Conservation (phyloP, 1,284 basidiomycete genomes). For the Heterobasidion irregulare region DNA sequence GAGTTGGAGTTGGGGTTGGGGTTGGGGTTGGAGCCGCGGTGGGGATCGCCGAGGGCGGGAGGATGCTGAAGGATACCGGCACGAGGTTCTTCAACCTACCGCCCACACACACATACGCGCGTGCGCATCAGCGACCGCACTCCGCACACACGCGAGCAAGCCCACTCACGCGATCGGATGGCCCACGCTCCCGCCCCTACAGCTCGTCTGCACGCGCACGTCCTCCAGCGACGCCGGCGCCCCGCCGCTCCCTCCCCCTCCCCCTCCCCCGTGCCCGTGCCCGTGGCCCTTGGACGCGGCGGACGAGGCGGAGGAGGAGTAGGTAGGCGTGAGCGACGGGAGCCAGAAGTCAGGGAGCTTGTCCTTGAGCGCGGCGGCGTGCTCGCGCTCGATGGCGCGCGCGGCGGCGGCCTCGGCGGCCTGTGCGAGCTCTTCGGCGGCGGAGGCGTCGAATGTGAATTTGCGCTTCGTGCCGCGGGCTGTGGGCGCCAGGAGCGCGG, state of each 20-base stretch:
- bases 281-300: too few relatives aligned
- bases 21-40: constrained; percentile 20
- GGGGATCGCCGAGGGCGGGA: constrained; percentile 14
- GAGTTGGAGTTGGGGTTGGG: neutral
- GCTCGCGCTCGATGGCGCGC: constrained; percentile 75
- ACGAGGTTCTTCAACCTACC: constrained; percentile 67
- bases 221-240: constrained; percentile 62
- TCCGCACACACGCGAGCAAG: neutral
- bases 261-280: too few relatives aligned
- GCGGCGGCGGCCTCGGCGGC: constrained; percentile 85
- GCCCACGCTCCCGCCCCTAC: constrained; percentile 65
- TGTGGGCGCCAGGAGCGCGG: constrained; percentile 13
- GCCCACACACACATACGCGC: neutral
- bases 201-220: constrained; percentile 81
- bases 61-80: constrained; percentile 63
- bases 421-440: constrained; percentile 60
- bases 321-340: constrained; percentile 80
- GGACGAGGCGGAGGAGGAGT: constrained; percentile 40
- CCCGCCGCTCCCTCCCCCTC: constrained; percentile 22
- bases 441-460: constrained; percentile 66
- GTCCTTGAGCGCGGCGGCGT: constrained; percentile 72
- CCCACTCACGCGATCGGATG: constrained; percentile 68
- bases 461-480: constrained; percentile 63
- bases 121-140: neutral
- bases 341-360: constrained; percentile 96